Conservation (phyloP, 257 asterid species). For the Solanum bukasovii region DNA sequence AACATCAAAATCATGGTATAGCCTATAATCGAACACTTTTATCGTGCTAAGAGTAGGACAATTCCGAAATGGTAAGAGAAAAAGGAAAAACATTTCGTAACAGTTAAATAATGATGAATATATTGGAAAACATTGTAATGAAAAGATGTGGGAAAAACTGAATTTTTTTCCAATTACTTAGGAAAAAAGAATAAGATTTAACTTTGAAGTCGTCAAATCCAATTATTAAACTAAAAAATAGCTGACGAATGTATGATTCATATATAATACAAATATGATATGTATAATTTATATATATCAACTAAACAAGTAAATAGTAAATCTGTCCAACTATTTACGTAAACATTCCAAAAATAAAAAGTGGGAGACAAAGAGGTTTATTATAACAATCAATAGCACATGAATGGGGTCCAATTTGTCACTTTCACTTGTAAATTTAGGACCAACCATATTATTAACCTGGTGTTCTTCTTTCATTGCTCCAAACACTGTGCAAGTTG, state of each 20-base stretch:
- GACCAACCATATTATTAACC: slow-evolving; percentile 6
- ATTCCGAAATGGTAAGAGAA: no score
- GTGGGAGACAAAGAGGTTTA: not conserved
- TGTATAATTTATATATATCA: not conserved
- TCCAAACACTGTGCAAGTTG: slow-evolving; percentile 5
- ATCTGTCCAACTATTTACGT: not conserved
- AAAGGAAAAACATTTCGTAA: not conserved
- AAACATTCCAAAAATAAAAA: not conserved
- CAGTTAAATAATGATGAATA: not conserved
- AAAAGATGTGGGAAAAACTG: not conserved
- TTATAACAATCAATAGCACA: slow-evolving; percentile 6
- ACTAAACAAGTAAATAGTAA: not conserved
- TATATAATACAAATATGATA: not conserved
- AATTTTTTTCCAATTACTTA: not conserved
- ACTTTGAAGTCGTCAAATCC: not conserved
- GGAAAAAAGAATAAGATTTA: not conserved
- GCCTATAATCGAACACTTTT: not conserved
- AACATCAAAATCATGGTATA: not conserved
- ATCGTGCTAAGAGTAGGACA: not conserved
- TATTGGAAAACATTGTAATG: not conserved
- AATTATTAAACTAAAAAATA: not conserved
- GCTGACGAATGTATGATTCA: not conserved
- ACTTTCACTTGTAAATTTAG: not conserved
- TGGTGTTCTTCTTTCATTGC: not conserved
- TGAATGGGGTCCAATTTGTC: slow-evolving; percentile 11